These are phyloP conservation scores for Linum lewisii DNA, from an alignment of 345 rosid species.

Conservation along the genomic window DNA sequence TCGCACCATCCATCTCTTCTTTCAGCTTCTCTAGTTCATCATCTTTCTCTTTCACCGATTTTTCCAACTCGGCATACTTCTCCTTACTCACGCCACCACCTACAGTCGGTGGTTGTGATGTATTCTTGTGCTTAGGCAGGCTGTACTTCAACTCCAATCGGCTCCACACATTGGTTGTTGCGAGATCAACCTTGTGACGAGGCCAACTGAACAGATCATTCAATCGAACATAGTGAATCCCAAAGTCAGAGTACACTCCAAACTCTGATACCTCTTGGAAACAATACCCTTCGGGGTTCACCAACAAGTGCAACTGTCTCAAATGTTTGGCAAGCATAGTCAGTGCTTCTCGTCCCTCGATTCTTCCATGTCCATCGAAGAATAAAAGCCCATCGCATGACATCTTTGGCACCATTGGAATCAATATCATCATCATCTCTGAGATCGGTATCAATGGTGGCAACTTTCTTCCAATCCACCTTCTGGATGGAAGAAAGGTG, in stretches of 20 bases:
- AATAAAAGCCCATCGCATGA: background rate
- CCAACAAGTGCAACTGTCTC: background rate
- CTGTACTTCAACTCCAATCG: background rate
- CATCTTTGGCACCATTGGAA: background rate
- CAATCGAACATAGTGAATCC: background rate
- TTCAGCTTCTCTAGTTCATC: background rate
- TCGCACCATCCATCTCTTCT: background rate
- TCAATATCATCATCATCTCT: background rate
- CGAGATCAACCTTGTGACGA: slow-evolving; percentile 19
- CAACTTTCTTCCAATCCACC: background rate
- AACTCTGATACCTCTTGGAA: background rate
- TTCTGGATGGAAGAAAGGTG: background rate
- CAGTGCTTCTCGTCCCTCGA: background rate
- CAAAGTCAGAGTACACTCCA: background rate
- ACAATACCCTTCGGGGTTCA: background rate
- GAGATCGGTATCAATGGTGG: background rate
- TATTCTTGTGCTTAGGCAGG: background rate
- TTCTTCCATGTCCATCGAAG: background rate
- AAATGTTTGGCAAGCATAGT: background rate
- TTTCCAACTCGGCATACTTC: background rate
- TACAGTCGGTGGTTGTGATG: background rate
- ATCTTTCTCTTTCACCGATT: background rate
- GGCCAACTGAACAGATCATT: slow-evolving; percentile 26
- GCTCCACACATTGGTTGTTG: background rate
- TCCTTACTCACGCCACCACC: background rate